Evolutionary conservation across 208 protist species (phyloP), one percentile per base, ranked within the genome.

Genomic region (Crithidia fasciculata): DNA sequence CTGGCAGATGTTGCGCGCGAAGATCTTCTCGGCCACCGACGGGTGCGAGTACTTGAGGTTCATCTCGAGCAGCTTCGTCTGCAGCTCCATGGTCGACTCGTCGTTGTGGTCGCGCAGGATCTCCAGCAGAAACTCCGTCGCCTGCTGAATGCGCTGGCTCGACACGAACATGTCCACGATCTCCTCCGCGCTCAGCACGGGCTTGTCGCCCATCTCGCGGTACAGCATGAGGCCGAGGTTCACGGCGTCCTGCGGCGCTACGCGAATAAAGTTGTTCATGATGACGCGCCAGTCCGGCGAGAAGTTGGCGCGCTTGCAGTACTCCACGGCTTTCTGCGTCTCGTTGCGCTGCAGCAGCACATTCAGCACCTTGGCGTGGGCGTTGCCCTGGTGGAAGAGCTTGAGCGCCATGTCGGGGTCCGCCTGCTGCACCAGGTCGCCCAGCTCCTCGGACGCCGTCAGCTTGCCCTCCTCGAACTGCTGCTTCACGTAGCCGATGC

Each of bases 11-110:
- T 96, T 92, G 65, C 98, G 94, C 8, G 86, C 94, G 80, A 99
- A 95, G 57, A 99, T 99, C 66, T 98, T 97, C 80, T 99, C 98
- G 5, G 99, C 97, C 8, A 99, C 98, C 68, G 98, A 95, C 50
- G 98, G 97, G 19, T 95, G 91, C 15, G 96, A 98, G 68, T 96
- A 93, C 78, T 99, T 95, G n/a, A 99, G 83, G 83, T 99, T 99
- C 72, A 99, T 99, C 87, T 99, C 98, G 9, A 99, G 89, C 49
- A 99, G 89, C 69, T 98, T 98, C 9, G 99, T 99, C 89, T 99
- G 99, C 7, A 99, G 90, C 41, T 94, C 91, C 37, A 82, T 85
- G 13, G 89, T 99, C 56, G 95, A 88, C 78, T 97, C 96, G 59
- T 90, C 86, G 76, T 86, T 88, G 81, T 99, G 89, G 47, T 81